These are phyloP conservation scores for Takakia lepidozioides DNA, from an alignment of 225 moss, liverwort and hornwort species.

Conservation along the genomic window DNA sequence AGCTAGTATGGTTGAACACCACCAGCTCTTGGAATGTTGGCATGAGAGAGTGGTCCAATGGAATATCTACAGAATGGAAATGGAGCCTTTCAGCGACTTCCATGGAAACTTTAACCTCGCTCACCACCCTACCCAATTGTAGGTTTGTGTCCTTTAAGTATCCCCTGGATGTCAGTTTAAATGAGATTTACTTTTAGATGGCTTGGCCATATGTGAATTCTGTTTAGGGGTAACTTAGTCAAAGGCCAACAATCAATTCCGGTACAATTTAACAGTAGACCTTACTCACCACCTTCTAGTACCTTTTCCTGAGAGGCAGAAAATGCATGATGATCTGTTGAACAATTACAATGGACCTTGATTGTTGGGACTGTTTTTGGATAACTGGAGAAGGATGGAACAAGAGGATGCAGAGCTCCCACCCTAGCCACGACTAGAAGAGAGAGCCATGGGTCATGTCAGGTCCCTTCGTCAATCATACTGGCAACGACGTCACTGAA, in stretches of 20 bases:
- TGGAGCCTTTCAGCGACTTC: constrained; percentile 29
- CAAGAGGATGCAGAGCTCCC: constrained; percentile 33
- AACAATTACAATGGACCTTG: too few species aligned
- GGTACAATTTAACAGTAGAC: too few species aligned
- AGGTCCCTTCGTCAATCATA: constrained; percentile 82
- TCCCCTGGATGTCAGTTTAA: too few species aligned
- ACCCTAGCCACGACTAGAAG: constrained; percentile 33
- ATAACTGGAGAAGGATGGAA: constrained; percentile 42
- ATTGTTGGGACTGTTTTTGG: too few species aligned
- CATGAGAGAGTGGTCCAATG: constrained; percentile 54
- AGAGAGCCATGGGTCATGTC: constrained; percentile 54
- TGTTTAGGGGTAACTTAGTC: too few species aligned
- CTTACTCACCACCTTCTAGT: too few species aligned
- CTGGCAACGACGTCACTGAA: constrained; percentile 54
- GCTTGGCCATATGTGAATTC: too few species aligned
- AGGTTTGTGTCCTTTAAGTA: too few species aligned
- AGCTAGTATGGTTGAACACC: constrained; percentile 49
- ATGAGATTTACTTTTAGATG: too few species aligned
- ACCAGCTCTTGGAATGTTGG: constrained; percentile 56
- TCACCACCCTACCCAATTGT: constrained; percentile 4
- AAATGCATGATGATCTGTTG: too few species aligned
- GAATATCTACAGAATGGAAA: constrained; percentile 61
- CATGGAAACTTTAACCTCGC: constrained; percentile 3
- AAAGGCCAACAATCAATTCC: too few species aligned
- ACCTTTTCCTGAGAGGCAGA: too few species aligned